Base-by-base conservation (phyloP, 495 filamentous ascomycete genomes). In the Cairneyella variabilis region DNA sequence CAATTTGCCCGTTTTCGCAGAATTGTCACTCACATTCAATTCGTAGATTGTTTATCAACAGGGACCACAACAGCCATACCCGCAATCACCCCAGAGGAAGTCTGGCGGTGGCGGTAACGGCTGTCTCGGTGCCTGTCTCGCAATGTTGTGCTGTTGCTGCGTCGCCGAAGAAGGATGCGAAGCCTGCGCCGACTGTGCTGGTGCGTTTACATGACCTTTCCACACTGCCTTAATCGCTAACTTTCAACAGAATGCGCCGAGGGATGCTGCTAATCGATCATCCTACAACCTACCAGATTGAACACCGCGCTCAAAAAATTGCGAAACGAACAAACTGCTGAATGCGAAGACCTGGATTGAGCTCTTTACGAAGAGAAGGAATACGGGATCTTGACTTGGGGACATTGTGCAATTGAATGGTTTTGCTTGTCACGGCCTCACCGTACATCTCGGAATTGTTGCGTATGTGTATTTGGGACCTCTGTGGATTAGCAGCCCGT, bases 111-210 rank as follows among this genome's bases (percentile, higher is more conserved):
- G 68, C 25, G 60, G 56, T 36, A 49, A 70, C 12, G 83, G 83
- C 38, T 85, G 82, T 53, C 70, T 88, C 39, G 70, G 58, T 26
- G 70, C 73, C 28, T 83, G 83, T 71, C 64, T 88, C 45, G 81
- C 79, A 18, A 71, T 71, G 21, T 69, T 86, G 42, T 85, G 82
- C 73, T 87, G 83, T 66, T 86, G 83, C 64, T 87, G 79, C 67
- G 76, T 86, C 22, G 82, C 78, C 53, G 83, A 88, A 57, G 83
- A 86, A 70, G 76, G 79, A 39, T 86, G 83, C 58, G 83, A 85
- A 62, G 83, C 79, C 65, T 86, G 83, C 61, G 75, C 77, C 27
- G 83, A 82, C n/a, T 83, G 80, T 43, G 42, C 49, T 46, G 56
- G 56, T 63, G 54, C 23, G 49, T 49, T 44, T 41, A 21, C 8